Percentiles rank a stretch among this genome's conserved stretches.
phyloP scores from a whole-genome alignment of 257 asterid species.

The Anisodus acutangulus region DNA sequence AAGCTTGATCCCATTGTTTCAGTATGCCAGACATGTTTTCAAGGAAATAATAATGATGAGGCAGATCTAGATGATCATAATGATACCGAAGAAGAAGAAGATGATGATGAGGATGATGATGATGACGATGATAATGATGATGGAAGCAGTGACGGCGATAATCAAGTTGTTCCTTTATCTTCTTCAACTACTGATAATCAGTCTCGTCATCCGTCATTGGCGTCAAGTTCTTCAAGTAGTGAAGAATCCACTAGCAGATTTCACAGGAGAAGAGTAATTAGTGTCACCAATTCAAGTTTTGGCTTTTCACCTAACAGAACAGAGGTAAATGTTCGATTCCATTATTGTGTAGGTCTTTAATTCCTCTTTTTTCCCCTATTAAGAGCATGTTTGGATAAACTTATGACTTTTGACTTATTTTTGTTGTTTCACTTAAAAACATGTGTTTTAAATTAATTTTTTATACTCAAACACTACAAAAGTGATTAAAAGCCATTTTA shows the following conservation, averaged over 20 bases:
- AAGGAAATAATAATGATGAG: background rate
- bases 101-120: background rate
- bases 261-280: constrained; percentile 34
- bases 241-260: constrained; percentile 43
- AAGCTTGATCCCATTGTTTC: constrained; percentile 61
- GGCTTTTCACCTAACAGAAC: background rate
- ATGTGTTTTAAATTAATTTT: too few species aligned
- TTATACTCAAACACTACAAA: too few species aligned
- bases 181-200: constrained; percentile 33
- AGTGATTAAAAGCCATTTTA: too few species aligned
- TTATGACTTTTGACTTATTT: too few species aligned
- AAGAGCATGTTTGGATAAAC: too few species aligned
- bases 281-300: constrained; percentile 23
- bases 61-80: constrained; percentile 21
- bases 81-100: constrained; percentile 8
- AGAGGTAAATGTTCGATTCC: constrained; percentile 29
- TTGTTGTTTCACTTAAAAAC: too few species aligned
- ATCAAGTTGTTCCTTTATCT: constrained; percentile 75
- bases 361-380: background rate
- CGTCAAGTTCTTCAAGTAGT: constrained; percentile 51
- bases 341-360: constrained; percentile 35
- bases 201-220: constrained; percentile 38
- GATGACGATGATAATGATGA: background rate
- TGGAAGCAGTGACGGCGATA: constrained; percentile 46
- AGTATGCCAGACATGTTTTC: constrained; percentile 52